Conservation (phyloP, 441 rosid species). For the Theobroma grandiflorum region DNA sequence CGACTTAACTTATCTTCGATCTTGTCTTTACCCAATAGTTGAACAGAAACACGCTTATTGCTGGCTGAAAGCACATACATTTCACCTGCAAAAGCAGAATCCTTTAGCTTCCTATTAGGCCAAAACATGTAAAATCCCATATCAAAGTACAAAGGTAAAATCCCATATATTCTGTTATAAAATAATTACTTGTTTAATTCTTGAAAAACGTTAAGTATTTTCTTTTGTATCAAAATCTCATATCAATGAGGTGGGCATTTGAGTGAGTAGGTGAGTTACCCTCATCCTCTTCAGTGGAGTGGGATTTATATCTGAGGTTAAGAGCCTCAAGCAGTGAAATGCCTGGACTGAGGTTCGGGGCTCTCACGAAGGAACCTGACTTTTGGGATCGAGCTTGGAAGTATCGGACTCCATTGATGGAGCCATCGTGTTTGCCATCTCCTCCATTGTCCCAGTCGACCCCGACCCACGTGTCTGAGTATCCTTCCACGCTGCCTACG, state of each 20-base stretch:
- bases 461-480: constrained; percentile 78
- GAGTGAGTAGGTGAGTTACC: constrained; percentile 40
- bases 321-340: constrained; percentile 76
- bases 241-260: background rate
- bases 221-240: background rate
- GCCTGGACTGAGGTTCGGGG: constrained; percentile 67
- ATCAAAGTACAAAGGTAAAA: background rate
- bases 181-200: background rate
- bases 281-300: constrained; percentile 72
- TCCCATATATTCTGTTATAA: background rate
- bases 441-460: constrained; percentile 85
- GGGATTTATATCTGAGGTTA: constrained; percentile 62
- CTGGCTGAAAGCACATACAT: constrained; percentile 91
- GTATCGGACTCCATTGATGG: constrained; percentile 71
- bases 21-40: constrained; percentile 82
- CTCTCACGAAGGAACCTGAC: constrained; percentile 79
- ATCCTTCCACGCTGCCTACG: constrained; percentile 66
- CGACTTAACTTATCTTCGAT: constrained; percentile 81
- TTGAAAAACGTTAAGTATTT: background rate
- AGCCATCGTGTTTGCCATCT: constrained; percentile 82
- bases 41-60: constrained; percentile 77
- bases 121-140: too few relatives aligned
- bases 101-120: too few relatives aligned
- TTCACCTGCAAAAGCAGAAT: constrained; percentile 63
- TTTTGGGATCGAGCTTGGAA: constrained; percentile 60